Base-by-base conservation (phyloP, 768 basidiomycete genomes). In the Hemileccinum impolitum region DNA sequence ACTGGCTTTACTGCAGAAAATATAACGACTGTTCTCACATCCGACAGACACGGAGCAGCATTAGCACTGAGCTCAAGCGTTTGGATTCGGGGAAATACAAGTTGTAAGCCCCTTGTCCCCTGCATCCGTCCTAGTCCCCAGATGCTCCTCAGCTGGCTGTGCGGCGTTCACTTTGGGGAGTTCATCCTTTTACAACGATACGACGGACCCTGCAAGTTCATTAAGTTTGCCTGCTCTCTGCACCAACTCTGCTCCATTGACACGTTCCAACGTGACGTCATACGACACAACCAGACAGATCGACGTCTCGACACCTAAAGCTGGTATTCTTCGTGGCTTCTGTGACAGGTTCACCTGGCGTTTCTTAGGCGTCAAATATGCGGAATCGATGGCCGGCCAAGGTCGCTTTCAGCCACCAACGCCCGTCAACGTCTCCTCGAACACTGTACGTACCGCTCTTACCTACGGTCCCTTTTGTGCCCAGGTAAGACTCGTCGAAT, bases 201-300 rank as follows among this genome's bases (percentile, higher is more conserved):
- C 9, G 19, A 36, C 14, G 2, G 35, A 47, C 30, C 40, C 32
- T 10, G 37, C 36, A n/a, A n/a, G n/a, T 14, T 21, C 31, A 7
- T 34, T n/a, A n/a, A n/a, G 28, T 10, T 50, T 58, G 12, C 51
- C 53, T 3, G 49, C 45, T 3, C 53, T 62, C 13, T 61, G 56
- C 38, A 53, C 52, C 15, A 62, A 64, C 25, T 55, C 62, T 14
- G 56, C 51, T 25, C 56, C 51, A 0, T 32, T 64, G 36, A 50
- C 53, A n/a, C 56, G 51, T 41, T 56, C 55, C n/a, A 60, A 63
- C n/a, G 48, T 53, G 28, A 30, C 28, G 31, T 50, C 55, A 5
- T 45, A 51, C 17, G 58, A 63, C 19, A 55, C 30, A 10, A 31
- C 53, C 13, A 39, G 46, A 34, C 55, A 60, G 34, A 54, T 51